These are phyloP conservation scores for Rhizopogon salebrosus DNA, from an alignment of 768 basidiomycete genomes.

Conservation along the genomic window DNA sequence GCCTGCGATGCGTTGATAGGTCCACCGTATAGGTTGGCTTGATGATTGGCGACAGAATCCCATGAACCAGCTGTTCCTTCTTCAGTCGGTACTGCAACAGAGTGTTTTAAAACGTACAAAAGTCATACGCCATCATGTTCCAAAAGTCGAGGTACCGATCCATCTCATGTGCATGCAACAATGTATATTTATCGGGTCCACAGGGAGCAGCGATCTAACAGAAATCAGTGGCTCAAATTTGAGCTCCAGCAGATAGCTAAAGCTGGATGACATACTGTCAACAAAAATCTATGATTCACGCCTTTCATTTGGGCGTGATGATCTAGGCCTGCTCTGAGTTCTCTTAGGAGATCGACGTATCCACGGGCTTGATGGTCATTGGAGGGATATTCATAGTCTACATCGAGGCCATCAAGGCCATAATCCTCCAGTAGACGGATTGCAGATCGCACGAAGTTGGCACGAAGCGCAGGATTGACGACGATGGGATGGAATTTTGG, in stretches of 20 bases:
- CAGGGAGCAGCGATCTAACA: conserved; percentile 86
- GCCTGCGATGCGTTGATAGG: conserved; percentile 59
- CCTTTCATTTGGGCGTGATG: conserved; percentile 62
- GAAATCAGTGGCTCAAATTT: conserved; percentile 1
- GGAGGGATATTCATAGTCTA: conserved; percentile 92
- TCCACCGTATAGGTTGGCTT: conserved; percentile 77
- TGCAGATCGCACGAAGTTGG: conserved; percentile 76
- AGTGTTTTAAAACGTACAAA: conserved; percentile 39
- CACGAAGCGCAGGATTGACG: conserved; percentile 51
- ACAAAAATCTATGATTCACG: conserved; percentile 56
- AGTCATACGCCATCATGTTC: conserved; percentile 97
- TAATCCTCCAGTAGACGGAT: conserved; percentile 84
- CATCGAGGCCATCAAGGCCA: conserved; percentile 86
- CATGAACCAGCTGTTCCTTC: conserved; percentile 63
- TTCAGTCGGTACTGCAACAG: conserved; percentile 8
- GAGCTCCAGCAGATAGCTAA: background rate
- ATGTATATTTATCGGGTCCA: conserved; percentile 81
- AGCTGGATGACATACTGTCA: conserved; percentile 50
- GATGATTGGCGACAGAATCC: conserved; percentile 70
- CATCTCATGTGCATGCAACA: conserved; percentile 79
- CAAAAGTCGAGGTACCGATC: conserved; percentile 86
- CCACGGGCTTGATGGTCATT: conserved; percentile 74
- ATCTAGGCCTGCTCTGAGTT: conserved; percentile 73
- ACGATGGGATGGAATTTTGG: conserved; percentile 84
- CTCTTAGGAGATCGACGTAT: conserved; percentile 77